Base-by-base conservation (phyloP, 352 stramenopile species). In the Globisporangium carolinianum region DNA sequence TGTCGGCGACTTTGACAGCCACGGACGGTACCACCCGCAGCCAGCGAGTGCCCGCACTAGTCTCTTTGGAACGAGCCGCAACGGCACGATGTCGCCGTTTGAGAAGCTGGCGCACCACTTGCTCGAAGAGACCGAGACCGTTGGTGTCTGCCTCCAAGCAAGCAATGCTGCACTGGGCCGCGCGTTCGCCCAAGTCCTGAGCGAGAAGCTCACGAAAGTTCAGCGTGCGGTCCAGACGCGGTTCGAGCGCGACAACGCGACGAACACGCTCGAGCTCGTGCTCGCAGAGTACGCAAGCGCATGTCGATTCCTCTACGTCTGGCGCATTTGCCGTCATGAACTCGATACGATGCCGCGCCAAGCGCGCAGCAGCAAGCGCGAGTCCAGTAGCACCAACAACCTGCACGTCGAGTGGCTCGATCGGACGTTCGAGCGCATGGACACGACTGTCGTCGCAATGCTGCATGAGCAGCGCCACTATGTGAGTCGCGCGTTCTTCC, bases 71-170 rank as follows among this genome's bases (percentile, higher is more conserved):
- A 45, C 24, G 0, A 17, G 5, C 2, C 3, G 24, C 11, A 37
- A n/a, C 3, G 47, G 47, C 11, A 32, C 35, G 9, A 47, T 85
- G 9, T 91, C 78, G 11, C 68, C 65, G 5, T 89, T 87, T 53
- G 79, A 88, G 17, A 89, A 86, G 52, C 65, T 91, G 4, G 59
- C 73, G 3, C 81, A 91, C 42, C 76, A 88, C 58, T 69, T 91
- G 51, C 69, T 91, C 0, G 80, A 91, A 70, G 80, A 91, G 45
- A 86, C 69, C 3, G 80, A 91, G 47, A 67, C 87, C 15, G 62
- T 89, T n/a, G 72, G 76, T 8, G 70, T 70, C 8, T 87, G 71
- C 51, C 69, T 91, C 14, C 74, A 91, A 55, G 74, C 81, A 14
- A 81, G 82, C 51, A 89, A 83, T 36, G 63, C 77, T 7, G 69